A percentile compares a stretch with the other conserved stretches of the same genome.
phyloP scores from a whole-genome alignment of 129 eudicot species.

The Flaveria robusta region DNA sequence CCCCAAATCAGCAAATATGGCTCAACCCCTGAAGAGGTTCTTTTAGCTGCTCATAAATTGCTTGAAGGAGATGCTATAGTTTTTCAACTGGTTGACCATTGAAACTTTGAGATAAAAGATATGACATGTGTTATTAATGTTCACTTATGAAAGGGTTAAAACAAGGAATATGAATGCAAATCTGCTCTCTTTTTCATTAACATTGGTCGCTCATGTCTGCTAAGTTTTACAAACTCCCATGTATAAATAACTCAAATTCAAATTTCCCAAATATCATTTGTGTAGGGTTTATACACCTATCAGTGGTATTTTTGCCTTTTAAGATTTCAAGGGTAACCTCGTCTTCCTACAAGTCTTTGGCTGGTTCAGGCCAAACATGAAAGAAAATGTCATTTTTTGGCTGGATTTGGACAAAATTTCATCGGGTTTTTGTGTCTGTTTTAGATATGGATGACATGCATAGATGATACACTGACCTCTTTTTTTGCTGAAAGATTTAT shows the following conservation, averaged over 20 bases:
- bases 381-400: background rate
- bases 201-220: background rate
- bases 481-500: too few relatives aligned
- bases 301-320: background rate
- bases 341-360: background rate
- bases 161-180: background rate
- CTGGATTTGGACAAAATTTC: too few relatives aligned
- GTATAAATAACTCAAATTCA: background rate
- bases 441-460: too few relatives aligned
- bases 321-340: background rate
- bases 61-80: slow-evolving; percentile 56
- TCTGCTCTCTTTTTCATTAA: background rate
- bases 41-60: slow-evolving; percentile 50
- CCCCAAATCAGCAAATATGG: slow-evolving; percentile 22
- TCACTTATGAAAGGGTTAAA: background rate
- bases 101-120: slow-evolving; percentile 58
- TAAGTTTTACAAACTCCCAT: background rate
- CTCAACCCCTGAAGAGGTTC: slow-evolving; percentile 47
- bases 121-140: background rate
- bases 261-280: background rate
- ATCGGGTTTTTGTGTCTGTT: too few relatives aligned
- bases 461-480: too few relatives aligned
- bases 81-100: slow-evolving; percentile 48
- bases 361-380: background rate
- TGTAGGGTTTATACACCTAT: background rate